Evolutionary conservation across 2,329 filamentous ascomycete genomes (phyloP), one percentile per base, ranked within the genome.

Genomic region (Monosporascus sp.): DNA sequence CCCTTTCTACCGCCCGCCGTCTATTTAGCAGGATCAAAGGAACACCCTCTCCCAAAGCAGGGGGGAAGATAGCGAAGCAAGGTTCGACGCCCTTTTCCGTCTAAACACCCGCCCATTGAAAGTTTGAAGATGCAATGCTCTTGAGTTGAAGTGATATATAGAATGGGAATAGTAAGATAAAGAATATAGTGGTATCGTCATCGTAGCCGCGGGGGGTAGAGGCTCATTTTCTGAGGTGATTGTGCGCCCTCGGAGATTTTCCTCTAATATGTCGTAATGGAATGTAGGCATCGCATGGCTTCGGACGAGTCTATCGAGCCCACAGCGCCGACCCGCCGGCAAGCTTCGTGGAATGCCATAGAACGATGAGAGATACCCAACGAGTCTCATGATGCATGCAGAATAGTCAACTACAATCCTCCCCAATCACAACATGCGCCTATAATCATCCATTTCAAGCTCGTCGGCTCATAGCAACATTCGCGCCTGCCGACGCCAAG

Each of bases 391-490:
- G 52, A 61, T 55, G 45, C 56, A 56, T 58, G 51, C 48, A 53
- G 56, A 60, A 58, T 45, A 46, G 48, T 52, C 46, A 11, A 58
- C 53, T 14, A 5, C 9, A 34, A 14, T 20, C 54, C 52, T 41
- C 45, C 52, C 52, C 48, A 46, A 49, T 46, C 46, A 24, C 38
- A 44, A 37, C 50, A 43, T 37, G 50, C 51, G 51, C 48, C 49
- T 54, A 52, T 49, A 57, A 52, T 36, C 51, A 51, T 24, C 52
- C 37, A 45, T 40, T 53, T 66, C 52, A 80, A 59, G 66, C 71
- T 59, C 79, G 73, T 64, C 80, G 76, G 63, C 72, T 79, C 82
- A 85, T 85, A 54, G 82, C 82, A 46, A 75, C 80, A 24, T 78
- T 79, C 31, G 82, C 82, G 49, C 81, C 81, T 22, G 78, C 81